Evolutionary conservation across 2,329 filamentous ascomycete genomes (phyloP).

Genomic region (Coniochaeta ligniaria): DNA sequence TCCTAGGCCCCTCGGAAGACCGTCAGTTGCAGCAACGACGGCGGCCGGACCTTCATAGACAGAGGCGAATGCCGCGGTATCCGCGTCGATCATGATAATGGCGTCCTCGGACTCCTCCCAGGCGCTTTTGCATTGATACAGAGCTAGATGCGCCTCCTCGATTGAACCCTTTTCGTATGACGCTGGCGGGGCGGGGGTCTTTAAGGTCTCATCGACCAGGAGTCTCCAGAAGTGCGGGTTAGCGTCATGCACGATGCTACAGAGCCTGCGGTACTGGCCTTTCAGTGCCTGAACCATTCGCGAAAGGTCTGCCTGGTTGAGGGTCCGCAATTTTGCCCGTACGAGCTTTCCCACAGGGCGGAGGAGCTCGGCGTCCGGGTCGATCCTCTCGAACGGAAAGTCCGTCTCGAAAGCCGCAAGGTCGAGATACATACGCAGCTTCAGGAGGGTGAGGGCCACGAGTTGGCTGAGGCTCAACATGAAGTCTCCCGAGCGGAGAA

Average conservation of each 20-base stretch:
- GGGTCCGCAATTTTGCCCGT: constrained; percentile 1
- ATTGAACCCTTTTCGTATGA: constrained; percentile 2
- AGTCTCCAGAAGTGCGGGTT: constrained; percentile 13
- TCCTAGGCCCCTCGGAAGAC: too few species aligned
- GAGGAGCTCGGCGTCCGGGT: constrained; percentile 1
- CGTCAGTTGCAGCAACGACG: too few species aligned
- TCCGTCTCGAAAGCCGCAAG: neutral
- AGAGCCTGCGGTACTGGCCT: constrained; percentile 9
- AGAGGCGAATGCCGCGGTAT: constrained; percentile 4
- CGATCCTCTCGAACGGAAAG: neutral
- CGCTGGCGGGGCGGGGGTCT: neutral
- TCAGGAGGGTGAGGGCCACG: constrained; percentile 13
- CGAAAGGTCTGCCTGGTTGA: neutral
- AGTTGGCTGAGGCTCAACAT: constrained; percentile 9
- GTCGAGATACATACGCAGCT: constrained; percentile 11
- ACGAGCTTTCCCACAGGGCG: constrained; percentile 4
- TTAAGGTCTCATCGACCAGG: constrained; percentile 5
- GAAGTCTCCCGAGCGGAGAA: neutral
- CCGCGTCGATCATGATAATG: constrained; percentile 6
- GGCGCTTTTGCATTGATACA: constrained; percentile 6
- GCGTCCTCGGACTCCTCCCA: constrained; percentile 13
- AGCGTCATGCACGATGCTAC: constrained; percentile 5
- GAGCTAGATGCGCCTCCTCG: constrained; percentile 8
- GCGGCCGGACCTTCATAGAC: constrained; percentile 2
- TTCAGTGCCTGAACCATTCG: neutral